A percentile compares a stretch with the other conserved stretches of the same genome.
Conservation (phyloP, 176 grass and related monocot genomes). For the Guadua angustifolia region DNA sequence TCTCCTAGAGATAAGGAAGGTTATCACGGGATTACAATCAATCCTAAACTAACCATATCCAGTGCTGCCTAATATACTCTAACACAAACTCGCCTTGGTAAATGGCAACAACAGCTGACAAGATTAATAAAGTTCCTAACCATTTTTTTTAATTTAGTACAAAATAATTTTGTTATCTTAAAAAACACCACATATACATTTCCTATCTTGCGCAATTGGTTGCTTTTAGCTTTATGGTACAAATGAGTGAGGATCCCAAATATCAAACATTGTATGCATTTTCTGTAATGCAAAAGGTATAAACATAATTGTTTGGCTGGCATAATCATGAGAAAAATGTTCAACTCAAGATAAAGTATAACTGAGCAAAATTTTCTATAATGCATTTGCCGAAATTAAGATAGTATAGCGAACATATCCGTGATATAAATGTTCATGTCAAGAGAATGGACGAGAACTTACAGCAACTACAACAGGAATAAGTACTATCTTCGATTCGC, state of each 20-base stretch:
- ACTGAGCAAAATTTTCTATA: background rate
- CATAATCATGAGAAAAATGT: slow-evolving; percentile 13
- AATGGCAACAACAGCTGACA: background rate
- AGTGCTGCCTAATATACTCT: no score
- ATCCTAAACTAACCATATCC: no score
- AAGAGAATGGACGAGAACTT: slow-evolving; percentile 52
- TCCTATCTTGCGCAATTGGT: background rate
- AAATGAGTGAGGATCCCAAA: slow-evolving; percentile 1
- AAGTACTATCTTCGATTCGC: slow-evolving; percentile 73
- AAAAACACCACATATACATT: background rate
- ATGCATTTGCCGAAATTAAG: background rate
- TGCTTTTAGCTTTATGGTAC: background rate
- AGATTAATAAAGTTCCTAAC: background rate
- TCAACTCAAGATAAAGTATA: background rate
- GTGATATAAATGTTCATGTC: slow-evolving; percentile 1
- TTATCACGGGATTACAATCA: no score
- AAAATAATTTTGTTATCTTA: background rate
- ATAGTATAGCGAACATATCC: background rate
- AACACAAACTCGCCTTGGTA: background rate
- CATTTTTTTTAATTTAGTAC: background rate
- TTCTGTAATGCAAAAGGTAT: background rate
- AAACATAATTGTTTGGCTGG: slow-evolving; percentile 10
- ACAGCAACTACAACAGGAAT: slow-evolving; percentile 80
- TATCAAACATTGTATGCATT: slow-evolving; percentile 8
- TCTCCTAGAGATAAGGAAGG: no score